Evolutionary conservation across 192 early-diverging fungal species (phyloP), one percentile per base, ranked within the genome.

Genomic region (Backusella mclennaniae): DNA sequence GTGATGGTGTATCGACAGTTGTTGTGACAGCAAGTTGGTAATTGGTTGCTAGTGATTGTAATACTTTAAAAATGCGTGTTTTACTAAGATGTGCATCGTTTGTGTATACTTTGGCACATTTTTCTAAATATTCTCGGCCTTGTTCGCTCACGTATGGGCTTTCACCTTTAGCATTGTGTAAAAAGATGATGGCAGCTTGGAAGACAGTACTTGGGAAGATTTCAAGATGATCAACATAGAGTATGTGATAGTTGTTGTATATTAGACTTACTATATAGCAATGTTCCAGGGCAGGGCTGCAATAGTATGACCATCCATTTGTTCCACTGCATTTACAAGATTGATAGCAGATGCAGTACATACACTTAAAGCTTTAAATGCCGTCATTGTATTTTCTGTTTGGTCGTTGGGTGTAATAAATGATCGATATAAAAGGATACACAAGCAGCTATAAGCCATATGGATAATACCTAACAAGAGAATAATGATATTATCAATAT

Each of bases 131-230:
- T 6, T 63, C 56, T 23, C 41, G 59, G 4, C 72, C 75, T 66
- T 77, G 67, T 19, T 77, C 46, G 0, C 68, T 69, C 5, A 77
- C 36, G 7, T 31, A 49, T 4, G 23, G 14, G 35, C 77, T 77
- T 23, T 77, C 68, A 15, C 71, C 73, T 67, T 75, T 82, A 33
- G 80, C 68, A 31, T 72, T 74, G 35, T 78, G 73, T 29, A 82
- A 71, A 75, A 82, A 82, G 36, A 82, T 78, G 41, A 82, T 77
- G n/a, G 76, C 69, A 35, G 76, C 68, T 56, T 82, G 80, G 12
- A 78, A 77, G 31, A 81, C 73, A 26, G 80, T 46, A 33, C 33
- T 33, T 33, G 33, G 3, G 33, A 33, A 33, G 3, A 33, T 33
- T 33, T 33, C 33, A 33, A 33, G 2, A 33, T 3, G 33, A 33